Conservation (phyloP, 371 early-diverging fungal species). For the Fennellomyces sp. region DNA sequence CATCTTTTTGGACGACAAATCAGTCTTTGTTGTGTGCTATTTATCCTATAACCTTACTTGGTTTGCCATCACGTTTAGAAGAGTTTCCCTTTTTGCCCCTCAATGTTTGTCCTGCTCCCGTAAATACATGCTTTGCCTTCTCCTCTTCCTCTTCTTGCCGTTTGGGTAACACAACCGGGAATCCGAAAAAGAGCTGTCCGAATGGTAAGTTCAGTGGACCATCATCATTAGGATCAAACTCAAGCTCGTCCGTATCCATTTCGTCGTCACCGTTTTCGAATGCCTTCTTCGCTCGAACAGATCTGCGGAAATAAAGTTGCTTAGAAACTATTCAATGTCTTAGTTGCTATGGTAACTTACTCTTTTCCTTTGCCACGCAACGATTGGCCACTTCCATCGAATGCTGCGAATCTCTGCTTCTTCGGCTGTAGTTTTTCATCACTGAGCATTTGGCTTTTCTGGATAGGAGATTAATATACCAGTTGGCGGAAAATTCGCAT, state of each 20-base stretch:
- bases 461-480: constrained; percentile 4
- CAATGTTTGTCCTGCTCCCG: constrained; percentile 43
- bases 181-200: constrained; percentile 93
- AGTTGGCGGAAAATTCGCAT: too few relatives aligned
- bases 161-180: constrained; percentile 56
- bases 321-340: too few relatives aligned
- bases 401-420: constrained; percentile 40
- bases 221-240: constrained; percentile 56
- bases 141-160: constrained; percentile 18
- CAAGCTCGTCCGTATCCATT: constrained; percentile 27
- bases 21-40: neutral
- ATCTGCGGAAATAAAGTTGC: too few relatives aligned
- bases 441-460: constrained; percentile 58
- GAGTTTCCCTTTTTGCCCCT: constrained; percentile 29
- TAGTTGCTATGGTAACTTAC: too few relatives aligned
- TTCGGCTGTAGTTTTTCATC: constrained; percentile 42
- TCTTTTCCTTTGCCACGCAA: constrained; percentile 45
- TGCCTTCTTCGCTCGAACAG: constrained; percentile 8
- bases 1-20: neutral
- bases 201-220: constrained; percentile 86
- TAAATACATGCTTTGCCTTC: constrained; percentile 18
- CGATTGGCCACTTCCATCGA: constrained; percentile 44
- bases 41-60: neutral
- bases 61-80: constrained; percentile 10
- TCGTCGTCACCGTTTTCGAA: constrained; percentile 2